Conservation (phyloP, 805 yeast species). For the Starmerella apis region DNA sequence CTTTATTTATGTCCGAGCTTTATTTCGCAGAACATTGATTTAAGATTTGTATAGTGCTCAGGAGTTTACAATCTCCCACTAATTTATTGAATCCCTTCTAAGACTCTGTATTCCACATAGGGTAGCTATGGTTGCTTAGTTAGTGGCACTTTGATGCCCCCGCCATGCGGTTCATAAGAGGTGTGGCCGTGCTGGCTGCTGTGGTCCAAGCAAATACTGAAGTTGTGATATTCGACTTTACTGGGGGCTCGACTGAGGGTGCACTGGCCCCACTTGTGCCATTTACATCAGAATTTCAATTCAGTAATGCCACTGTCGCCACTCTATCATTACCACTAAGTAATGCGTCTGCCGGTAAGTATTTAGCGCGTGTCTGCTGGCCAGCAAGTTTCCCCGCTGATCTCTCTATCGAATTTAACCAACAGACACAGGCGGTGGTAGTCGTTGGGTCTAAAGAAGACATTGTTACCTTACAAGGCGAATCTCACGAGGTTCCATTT, state of each 20-base stretch:
- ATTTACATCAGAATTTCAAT: neutral
- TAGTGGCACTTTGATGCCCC: neutral
- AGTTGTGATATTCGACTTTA: neutral
- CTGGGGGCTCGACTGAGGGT: neutral
- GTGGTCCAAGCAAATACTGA: constrained; percentile 18
- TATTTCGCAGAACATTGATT: no score
- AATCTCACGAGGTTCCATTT: constrained; percentile 8
- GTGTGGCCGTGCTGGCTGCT: constrained; percentile 3
- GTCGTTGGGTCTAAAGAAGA: constrained; percentile 15
- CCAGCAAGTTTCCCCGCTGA: constrained; percentile 31
- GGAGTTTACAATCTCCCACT: no score
- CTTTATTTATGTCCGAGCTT: no score
- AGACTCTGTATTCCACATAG: neutral
- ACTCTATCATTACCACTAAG: neutral
- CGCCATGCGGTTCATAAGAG: neutral
- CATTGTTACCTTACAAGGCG: constrained; percentile 4
- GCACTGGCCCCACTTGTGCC: neutral
- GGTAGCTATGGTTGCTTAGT: neutral
- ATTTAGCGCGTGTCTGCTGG: constrained; percentile 32
- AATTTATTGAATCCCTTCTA: neutral
- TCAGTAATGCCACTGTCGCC: neutral
- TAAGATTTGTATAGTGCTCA: no score
- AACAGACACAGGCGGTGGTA: neutral
- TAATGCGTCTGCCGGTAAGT: constrained; percentile 19
- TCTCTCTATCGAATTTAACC: constrained; percentile 22